Conservation (phyloP, 140 eudicot species). For the Bidens hawaiensis region DNA sequence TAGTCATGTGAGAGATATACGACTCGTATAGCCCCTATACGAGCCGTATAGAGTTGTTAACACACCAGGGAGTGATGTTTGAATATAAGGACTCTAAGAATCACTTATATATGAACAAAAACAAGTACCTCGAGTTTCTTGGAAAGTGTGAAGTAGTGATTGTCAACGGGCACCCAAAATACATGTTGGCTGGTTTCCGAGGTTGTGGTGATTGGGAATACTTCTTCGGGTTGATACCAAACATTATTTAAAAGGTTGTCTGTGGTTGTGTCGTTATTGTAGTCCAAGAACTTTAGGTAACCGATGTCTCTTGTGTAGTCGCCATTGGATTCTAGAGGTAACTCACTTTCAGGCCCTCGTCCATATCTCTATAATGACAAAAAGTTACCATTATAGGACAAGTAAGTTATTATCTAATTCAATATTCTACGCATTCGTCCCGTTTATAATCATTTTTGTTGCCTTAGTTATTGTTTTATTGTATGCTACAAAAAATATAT, state of each 20-base stretch:
- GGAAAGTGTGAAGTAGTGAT: conserved; percentile 33
- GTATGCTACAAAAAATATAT: background rate
- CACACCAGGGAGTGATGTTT: too few relatives aligned
- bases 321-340: conserved; percentile 57
- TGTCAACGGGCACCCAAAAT: conserved; percentile 50
- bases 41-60: too few relatives aligned
- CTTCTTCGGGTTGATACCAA: conserved; percentile 61
- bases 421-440: background rate
- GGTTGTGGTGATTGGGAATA: conserved; percentile 33
- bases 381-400: background rate
- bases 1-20: too few relatives aligned
- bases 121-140: conserved; percentile 41
- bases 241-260: conserved; percentile 40
- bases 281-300: conserved; percentile 40
- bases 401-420: background rate
- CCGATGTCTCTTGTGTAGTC: conserved; percentile 60
- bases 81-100: too few relatives aligned
- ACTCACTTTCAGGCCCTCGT: conserved; percentile 38
- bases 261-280: conserved; percentile 21
- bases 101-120: background rate
- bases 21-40: too few relatives aligned
- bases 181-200: conserved; percentile 53
- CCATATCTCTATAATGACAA: conserved; percentile 46
- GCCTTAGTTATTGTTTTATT: background rate
- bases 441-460: background rate